Evolutionary conservation across 352 stramenopile species (phyloP), one percentile per base, ranked within the genome.

Genomic region (Phytophthora cryptogea): DNA sequence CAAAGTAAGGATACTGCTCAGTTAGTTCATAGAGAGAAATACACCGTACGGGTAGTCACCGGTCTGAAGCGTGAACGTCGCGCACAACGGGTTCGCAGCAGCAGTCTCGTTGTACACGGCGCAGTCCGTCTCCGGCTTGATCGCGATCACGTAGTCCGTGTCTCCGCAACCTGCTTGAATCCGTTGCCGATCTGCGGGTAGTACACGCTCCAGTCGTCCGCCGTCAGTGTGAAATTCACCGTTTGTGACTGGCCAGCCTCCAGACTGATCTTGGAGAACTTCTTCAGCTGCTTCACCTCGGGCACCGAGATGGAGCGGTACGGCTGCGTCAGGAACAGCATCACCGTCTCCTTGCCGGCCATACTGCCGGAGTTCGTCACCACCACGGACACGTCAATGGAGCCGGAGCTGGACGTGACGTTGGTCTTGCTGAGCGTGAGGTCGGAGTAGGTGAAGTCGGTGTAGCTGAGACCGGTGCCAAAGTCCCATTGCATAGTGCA

Each of bases 241-340:
- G 45, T 57, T 26, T 63, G 55, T 8, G 59, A 53, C 37, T 68
- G 45, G 4, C 73, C 72, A 0, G 78, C 56, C 39, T 68, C 31
- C 42, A 93, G 62, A 4, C 66, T 57, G 50, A 95, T 75, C 70
- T 94, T 94, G 8, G 64, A 61, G 56, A 93, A 94, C 52, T 83
- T 78, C 59, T 89, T 88, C 26, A 95, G 68, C 47, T 84, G 70
- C 70, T 93, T 94, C 49, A 88, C 73, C 36, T 92, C 78, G 0
- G 84, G 82, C 14, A 88, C 73, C 5, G 80, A 75, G 36, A 77
- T 78, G n/a, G 57, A 48, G 23, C 76, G 81, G 27, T 75, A 79
- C 40, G 79, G 75, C 54, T 88, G 80, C 2, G 63, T 83, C 39
- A 93, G 70, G 46, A 96, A 88, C 16, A 94, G 51, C 52, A 95